phyloP scores from a whole-genome alignment of 2,329 filamentous ascomycete genomes.

The Aureobasidium sp. region DNA sequence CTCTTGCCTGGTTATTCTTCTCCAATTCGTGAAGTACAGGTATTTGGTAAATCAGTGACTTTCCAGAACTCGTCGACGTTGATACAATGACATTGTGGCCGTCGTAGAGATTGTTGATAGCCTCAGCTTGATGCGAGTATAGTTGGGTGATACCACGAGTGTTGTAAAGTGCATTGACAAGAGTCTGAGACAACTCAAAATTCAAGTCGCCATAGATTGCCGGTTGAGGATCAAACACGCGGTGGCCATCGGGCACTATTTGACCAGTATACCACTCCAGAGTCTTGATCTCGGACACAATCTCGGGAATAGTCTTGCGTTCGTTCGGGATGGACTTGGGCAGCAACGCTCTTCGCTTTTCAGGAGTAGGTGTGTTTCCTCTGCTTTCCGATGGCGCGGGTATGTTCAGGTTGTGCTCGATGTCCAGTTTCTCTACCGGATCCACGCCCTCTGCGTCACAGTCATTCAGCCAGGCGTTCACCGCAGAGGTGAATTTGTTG shows the following conservation, averaged over 20 bases:
- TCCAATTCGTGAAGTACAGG: slow-evolving; percentile 86
- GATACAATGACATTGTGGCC: slow-evolving; percentile 85
- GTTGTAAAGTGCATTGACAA: slow-evolving; percentile 96
- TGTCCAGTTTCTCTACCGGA: slow-evolving; percentile 58
- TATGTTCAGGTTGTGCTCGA: slow-evolving; percentile 54
- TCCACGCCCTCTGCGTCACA: slow-evolving; percentile 61
- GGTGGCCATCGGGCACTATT: slow-evolving; percentile 87
- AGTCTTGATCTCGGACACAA: slow-evolving; percentile 73
- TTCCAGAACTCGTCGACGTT: slow-evolving; percentile 93
- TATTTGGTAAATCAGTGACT: slow-evolving; percentile 95
- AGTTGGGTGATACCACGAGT: slow-evolving; percentile 77
- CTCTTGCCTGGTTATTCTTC: slow-evolving; percentile 65
- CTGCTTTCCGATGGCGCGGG: slow-evolving; percentile 51
- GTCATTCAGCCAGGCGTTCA: slow-evolving; percentile 68
- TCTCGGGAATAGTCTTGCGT: slow-evolving; percentile 72
- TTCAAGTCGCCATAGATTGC: slow-evolving; percentile 75
- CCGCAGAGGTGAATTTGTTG: slow-evolving; percentile 68
- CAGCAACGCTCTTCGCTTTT: slow-evolving; percentile 37
- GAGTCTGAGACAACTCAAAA: slow-evolving; percentile 78
- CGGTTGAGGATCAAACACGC: slow-evolving; percentile 80
- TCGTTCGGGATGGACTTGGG: slow-evolving; percentile 72
- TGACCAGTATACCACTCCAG: slow-evolving; percentile 86
- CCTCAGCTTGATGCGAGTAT: slow-evolving; percentile 88
- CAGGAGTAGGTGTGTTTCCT: slow-evolving; percentile 35
- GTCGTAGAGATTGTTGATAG: slow-evolving; percentile 77